Base-by-base conservation (phyloP, 495 filamentous ascomycete species). In the Xylaria longipes region DNA sequence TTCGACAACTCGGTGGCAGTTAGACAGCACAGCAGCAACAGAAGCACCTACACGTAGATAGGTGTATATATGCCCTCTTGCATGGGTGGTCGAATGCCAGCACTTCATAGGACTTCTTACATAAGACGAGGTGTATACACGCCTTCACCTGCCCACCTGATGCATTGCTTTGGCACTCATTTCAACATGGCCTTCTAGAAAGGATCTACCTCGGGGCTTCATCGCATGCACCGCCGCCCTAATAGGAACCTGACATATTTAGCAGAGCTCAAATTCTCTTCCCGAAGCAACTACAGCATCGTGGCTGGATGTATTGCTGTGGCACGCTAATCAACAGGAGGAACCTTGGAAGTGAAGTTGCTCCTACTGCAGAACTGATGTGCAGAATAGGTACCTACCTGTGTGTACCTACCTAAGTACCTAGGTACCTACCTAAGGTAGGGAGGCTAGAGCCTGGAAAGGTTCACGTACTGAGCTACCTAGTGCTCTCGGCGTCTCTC, bases 401-500 rank as follows among this genome's bases (percentile, higher is more conserved):
- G n/a, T n/a, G n/a, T n/a, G n/a, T n/a, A n/a, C n/a, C n/a, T n/a
- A n/a, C n/a, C n/a, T n/a, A n/a, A n/a, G n/a, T n/a, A n/a, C n/a
- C n/a, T n/a, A n/a, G n/a, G n/a, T n/a, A n/a, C n/a, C n/a, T n/a
- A n/a, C n/a, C n/a, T n/a, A n/a, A n/a, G n/a, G n/a, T n/a, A n/a
- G n/a, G n/a, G n/a, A n/a, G n/a, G n/a, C n/a, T 37, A 15, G 35
- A 46, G 41, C 56, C 35, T 62, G n/a, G 43, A 46, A 39, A 27
- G 63, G n/a, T 27, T 58, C 22, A 20, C 50, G 35, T 58, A 60
- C 52, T 14, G 15, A 46, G 33, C 43, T 56, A 46, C 22, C 43
- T 56, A 69, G 56, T 39, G 54, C 57, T 63, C 45, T 70, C 33
- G 68, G 15, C 56, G 45, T 63, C 58, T 46, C 39, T 63, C 68